Evolutionary conservation across 805 yeast genomes (phyloP), one percentile per base, ranked within the genome.

Genomic region (Ogataea saltuana): DNA sequence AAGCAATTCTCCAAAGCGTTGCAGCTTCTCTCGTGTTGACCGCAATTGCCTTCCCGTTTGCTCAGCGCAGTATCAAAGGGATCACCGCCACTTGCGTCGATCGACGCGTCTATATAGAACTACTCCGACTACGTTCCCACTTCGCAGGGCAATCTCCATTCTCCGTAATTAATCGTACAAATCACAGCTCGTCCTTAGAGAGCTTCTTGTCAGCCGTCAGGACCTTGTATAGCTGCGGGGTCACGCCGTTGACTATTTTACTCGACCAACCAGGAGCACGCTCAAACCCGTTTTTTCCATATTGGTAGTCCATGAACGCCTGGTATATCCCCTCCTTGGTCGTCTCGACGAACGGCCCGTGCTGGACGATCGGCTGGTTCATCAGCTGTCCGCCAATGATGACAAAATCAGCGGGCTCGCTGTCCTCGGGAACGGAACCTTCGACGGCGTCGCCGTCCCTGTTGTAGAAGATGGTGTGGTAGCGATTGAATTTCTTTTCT

Each of bases 291-390:
- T 83, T 83, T 20, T 68, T 63, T 44, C 79, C 83, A 38, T 66
- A 61, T 63, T 84, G 91, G 61, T 84, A 90, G 59, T 85, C 89
- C 63, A 67, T 55, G 55, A 86, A 81, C 0, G 88, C 93, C 54
- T 83, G 65, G 51, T 79, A 73, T 46, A 89, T 82, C 49, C 77
- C 78, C 40, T 80, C 84, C 42, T 73, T 72, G 17, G 83, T 67
- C 6, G 85, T 77, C 48, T 86, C 91, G 15, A 89, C 97, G 59
- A 89, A 90, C 11, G 97, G 97, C 13, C 97, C 97, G 60, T 88
- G 83, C 60, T 89, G 96, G 23, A 87, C 85, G 42, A 85, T 72
- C 13, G 80, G 77, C 68, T 88, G 96, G 53, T 86, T 76, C 44
- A 87, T 68, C 16, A 76, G 75, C 60, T 85, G 65, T 44, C 96